phyloP scores from a whole-genome alignment of 2,329 filamentous ascomycete species.

The Ophiocordyceps camponoti-saundersi region DNA sequence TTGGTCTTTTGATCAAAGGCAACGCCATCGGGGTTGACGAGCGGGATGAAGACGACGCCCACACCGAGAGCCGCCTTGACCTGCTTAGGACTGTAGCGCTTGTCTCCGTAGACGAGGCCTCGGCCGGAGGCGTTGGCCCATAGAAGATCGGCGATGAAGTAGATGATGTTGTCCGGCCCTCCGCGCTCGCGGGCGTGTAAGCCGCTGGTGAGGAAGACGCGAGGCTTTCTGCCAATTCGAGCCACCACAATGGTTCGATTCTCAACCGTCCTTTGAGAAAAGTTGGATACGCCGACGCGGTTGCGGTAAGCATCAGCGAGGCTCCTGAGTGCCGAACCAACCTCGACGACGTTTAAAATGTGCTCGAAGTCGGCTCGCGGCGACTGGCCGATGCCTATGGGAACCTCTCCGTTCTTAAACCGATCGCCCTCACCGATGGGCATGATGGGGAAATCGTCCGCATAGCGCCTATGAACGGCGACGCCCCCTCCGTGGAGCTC shows the following conservation, averaged over 20 bases:
- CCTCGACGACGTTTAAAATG: neutral
- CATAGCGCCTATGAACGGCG: neutral
- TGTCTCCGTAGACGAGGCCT: constrained; percentile 34
- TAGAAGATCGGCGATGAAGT: constrained; percentile 40
- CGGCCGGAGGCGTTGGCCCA: constrained; percentile 29
- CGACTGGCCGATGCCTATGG: neutral
- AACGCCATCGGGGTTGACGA: constrained; percentile 37
- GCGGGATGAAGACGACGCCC: constrained; percentile 34
- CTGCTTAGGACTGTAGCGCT: constrained; percentile 30
- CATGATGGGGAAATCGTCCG: neutral
- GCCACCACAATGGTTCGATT: neutral
- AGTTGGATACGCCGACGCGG: neutral
- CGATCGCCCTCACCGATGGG: neutral
- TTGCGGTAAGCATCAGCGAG: neutral
- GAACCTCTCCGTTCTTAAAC: neutral
- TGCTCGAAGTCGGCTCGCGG: neutral
- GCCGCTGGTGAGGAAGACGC: constrained; percentile 9
- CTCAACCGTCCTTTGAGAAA: neutral
- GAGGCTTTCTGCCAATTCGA: neutral
- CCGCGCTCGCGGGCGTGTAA: constrained; percentile 43
- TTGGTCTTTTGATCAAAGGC: constrained; percentile 31
- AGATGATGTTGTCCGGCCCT: constrained; percentile 36
- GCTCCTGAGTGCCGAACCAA: neutral
- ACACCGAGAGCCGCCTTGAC: constrained; percentile 31
- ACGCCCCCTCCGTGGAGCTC: neutral